phyloP scores from a whole-genome alignment of 495 filamentous ascomycete genomes.

The Trichoderma orchidacearum region DNA sequence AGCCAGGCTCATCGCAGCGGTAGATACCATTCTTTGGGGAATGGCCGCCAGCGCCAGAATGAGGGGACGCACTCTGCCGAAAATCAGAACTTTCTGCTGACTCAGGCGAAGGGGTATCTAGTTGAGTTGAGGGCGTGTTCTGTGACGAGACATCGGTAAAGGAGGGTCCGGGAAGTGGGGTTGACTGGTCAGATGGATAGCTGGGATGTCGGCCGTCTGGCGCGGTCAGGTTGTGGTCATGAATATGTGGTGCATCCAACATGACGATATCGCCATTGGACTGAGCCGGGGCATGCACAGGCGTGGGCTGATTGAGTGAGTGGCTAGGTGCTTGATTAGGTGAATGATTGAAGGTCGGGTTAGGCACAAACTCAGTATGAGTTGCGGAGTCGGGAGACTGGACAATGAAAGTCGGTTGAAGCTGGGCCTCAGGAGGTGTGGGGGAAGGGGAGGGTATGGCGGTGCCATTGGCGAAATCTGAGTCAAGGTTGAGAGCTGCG shows the following conservation, averaged over 20 bases:
- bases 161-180: background rate
- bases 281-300: no score
- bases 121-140: constrained; percentile 4
- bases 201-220: background rate
- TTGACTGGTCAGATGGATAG: background rate
- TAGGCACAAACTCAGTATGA: background rate
- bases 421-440: background rate
- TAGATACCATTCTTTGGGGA: constrained; percentile 12
- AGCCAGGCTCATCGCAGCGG: constrained; percentile 20
- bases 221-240: background rate
- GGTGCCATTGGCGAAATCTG: background rate
- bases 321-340: background rate
- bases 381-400: background rate
- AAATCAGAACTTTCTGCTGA: constrained; percentile 4
- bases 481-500: no score
- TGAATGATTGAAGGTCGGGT: background rate
- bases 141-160: constrained; percentile 1
- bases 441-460: background rate
- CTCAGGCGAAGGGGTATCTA: constrained; percentile 1
- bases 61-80: constrained; percentile 5
- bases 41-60: constrained; percentile 10
- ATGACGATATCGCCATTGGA: background rate
- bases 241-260: background rate
- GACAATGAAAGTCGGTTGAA: background rate
- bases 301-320: no score